Evolutionary conservation across 2,329 filamentous ascomycete genomes (phyloP), one percentile per base, ranked within the genome.

Genomic region (Fusarium haematococcum): DNA sequence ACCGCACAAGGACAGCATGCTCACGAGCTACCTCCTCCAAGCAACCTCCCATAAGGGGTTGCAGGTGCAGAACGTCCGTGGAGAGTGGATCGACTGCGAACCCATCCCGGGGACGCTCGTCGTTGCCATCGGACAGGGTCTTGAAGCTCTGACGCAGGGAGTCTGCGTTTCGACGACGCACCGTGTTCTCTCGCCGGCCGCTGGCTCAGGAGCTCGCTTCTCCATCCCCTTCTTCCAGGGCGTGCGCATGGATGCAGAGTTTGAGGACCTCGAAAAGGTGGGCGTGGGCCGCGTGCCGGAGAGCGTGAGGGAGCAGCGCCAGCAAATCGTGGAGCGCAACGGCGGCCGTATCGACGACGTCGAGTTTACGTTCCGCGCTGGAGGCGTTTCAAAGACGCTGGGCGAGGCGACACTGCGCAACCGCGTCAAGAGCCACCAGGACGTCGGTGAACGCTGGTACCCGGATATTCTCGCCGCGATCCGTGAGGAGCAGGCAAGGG

Each of bases 211-310:
- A 5, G 87, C 94, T 35, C 87, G 95, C 64, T 96, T 91, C 85
- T 94, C 91, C 9, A 92, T 97, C 57, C 95, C 95, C 0, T 97
- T 97, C 84, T 97, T 97, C 85, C 95, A 97, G 81, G 95, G 95
- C 25, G 93, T 97, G 69, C 91, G 91, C 78, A 91, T 94, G 67
- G 93, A 95, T 81, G 91, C 94, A 0, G 89, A 90, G 20, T 97
- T 97, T 80, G 94, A 95, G 79, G 92, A 93, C 76, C 91, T 97
- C 83, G 92, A 90, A 80, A 82, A 78, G 25, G 86, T 89, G 18
- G 89, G 88, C n/a, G 86, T 88, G n/a, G 88, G 87, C 1, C 71
- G 76, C 25, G 88, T 92, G 13, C 93, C 94, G 0, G 89, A 89
- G 32, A 86, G 87, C 14, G 90, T 95, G 18, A 86, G 87, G 76